Base-by-base conservation (phyloP, 2,329 filamentous ascomycete genomes). In the Ophiostoma ips region DNA sequence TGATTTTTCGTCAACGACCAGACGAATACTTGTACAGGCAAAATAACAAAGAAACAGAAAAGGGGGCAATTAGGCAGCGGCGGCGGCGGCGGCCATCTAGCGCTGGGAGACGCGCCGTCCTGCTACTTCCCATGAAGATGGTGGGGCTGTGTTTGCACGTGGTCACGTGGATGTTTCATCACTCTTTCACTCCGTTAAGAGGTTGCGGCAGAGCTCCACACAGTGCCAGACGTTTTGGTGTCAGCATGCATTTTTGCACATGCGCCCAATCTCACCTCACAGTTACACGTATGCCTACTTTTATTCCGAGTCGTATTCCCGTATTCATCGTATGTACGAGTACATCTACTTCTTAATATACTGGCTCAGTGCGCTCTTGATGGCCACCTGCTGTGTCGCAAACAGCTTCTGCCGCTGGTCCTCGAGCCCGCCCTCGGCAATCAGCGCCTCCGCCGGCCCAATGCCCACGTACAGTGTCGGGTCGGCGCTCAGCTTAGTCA, bases 381-480 rank as follows among this genome's bases (percentile, higher is more conserved):
- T 12, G 0, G 10, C 12, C 0, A 9, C 46, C n/a, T 62, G 56
- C 37, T 56, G 56, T 53, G 55, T 38, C 48, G 59, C 37, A 48
- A 60, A 62, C 19, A 60, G 19, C 52, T 53, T 57, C 48, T 56
- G 52, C 30, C 61, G 54, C 52, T 59, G 54, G 44, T 56, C 53
- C 54, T 63, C 59, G 31, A 61, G 58, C 1, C 59, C 60, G 24
- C 55, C 58, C 9, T 57, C 52, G 6, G 50, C 54, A 12, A 62
- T 41, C 51, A 57, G 58, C 10, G 54, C 47, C 50, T 59, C 53
- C 5, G 55, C 58, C 2, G 48, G 56, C 5, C 60, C 67, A 11
- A 71, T 58, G 34, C 66, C 59, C 11, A 72, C 60, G 50, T 68
- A 61, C 33, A 69, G 64, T 18, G 63, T 59, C 1, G 52, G 49